phyloP scores from a whole-genome alignment of 108 stramenopile genomes.

The Nitzschia putrida region DNA sequence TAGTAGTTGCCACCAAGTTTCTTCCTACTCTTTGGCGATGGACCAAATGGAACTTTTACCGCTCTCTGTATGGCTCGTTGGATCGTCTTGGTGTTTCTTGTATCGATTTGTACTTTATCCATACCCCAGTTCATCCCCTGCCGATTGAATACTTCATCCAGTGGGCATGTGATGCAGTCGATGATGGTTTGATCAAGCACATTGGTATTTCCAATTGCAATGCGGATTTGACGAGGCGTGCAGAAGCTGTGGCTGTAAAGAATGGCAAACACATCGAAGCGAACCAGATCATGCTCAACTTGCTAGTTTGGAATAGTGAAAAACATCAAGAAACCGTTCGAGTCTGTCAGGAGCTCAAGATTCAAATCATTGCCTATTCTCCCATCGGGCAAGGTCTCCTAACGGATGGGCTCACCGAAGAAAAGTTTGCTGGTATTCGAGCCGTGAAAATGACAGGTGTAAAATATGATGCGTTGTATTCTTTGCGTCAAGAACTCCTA shows the following conservation, averaged over 20 bases:
- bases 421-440: constrained; percentile 53
- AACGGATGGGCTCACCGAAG: constrained; percentile 54
- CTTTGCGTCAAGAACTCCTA: constrained; percentile 48
- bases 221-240: constrained; percentile 66
- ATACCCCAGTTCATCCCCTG: constrained; percentile 68
- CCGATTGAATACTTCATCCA: constrained; percentile 32
- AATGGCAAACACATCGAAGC: constrained; percentile 55
- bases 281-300: constrained; percentile 75
- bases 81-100: constrained; percentile 47
- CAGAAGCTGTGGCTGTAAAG: constrained; percentile 56
- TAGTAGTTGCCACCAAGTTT: constrained; percentile 68
- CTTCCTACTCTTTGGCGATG: constrained; percentile 70
- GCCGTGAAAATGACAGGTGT: constrained; percentile 68
- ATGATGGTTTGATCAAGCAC: constrained; percentile 63
- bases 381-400: constrained; percentile 77
- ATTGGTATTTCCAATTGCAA: constrained; percentile 75
- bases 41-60: constrained; percentile 49
- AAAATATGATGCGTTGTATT: constrained; percentile 42
- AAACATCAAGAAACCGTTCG: constrained; percentile 54
- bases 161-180: constrained; percentile 35
- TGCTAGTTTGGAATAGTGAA: constrained; percentile 64
- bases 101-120: constrained; percentile 65
- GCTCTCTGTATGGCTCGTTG: constrained; percentile 56
- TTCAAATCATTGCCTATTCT: constrained; percentile 67
- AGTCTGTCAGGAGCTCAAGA: constrained; percentile 56